These are phyloP conservation scores for Pyracantha coccinea DNA, from an alignment of 331 rosid species.

Conservation along the genomic window DNA sequence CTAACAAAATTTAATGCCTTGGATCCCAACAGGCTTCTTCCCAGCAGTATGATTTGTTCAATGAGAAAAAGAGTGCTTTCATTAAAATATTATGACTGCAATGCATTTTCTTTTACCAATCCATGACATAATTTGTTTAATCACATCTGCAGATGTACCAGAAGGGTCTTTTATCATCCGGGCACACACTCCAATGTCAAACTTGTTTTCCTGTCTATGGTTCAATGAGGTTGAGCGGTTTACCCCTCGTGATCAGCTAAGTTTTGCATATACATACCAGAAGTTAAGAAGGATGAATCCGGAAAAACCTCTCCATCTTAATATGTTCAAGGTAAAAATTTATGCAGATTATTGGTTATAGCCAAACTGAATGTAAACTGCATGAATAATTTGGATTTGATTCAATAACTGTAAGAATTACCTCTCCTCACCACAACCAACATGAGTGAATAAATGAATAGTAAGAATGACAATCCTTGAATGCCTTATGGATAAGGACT, in stretches of 20 bases:
- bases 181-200: conserved; percentile 92
- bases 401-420: not conserved
- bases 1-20: conserved; percentile 69
- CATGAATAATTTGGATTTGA: not conserved
- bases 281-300: conserved; percentile 91
- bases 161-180: conserved; percentile 85
- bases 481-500: not conserved
- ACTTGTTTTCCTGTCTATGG: conserved; percentile 95
- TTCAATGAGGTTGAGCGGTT: conserved; percentile 90
- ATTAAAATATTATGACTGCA: not conserved
- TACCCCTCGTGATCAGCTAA: conserved; percentile 97
- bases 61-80: not conserved
- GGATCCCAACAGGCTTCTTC: conserved; percentile 74
- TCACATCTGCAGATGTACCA: conserved; percentile 57
- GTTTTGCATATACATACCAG: conserved; percentile 85
- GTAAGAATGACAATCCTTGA: not conserved
- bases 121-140: not conserved
- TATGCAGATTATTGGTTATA: conserved; percentile 2
- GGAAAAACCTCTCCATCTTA: conserved; percentile 66
- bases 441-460: not conserved
- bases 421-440: not conserved
- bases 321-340: conserved; percentile 84
- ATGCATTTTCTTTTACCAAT: not conserved
- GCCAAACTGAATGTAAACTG: conserved; percentile 4
- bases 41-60: conserved; percentile 66